phyloP scores from a whole-genome alignment of 2,329 filamentous ascomycete species.

The Fusarium succisae region DNA sequence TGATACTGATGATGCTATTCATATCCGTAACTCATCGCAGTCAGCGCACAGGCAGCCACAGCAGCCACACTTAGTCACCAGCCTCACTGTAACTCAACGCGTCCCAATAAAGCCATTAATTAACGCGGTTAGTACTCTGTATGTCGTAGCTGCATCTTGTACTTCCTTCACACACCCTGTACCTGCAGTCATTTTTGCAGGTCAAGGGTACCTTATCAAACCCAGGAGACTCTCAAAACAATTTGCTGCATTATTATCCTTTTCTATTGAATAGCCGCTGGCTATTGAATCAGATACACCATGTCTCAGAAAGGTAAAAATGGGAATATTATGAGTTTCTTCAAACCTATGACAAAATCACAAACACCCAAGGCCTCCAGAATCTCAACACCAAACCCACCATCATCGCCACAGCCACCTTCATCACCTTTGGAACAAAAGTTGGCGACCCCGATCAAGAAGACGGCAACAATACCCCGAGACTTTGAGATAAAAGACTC shows the following conservation, averaged over 20 bases:
- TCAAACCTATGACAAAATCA: conserved; percentile 45
- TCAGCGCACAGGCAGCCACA: not conserved
- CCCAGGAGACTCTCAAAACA: not conserved
- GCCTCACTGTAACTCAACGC: conserved; percentile 9
- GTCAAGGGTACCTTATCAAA: not conserved
- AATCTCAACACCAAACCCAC: conserved; percentile 8
- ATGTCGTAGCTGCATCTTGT: conserved; percentile 2
- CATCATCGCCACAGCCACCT: conserved; percentile 35
- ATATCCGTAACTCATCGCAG: not conserved
- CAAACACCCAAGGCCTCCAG: conserved; percentile 13
- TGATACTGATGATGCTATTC: not conserved
- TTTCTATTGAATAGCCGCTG: not conserved
- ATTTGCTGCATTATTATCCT: not conserved
- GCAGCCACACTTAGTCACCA: conserved; percentile 13
- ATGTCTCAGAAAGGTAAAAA: conserved; percentile 44
- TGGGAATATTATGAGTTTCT: conserved; percentile 52
- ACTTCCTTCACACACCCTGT: conserved; percentile 12
- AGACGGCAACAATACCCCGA: conserved; percentile 49
- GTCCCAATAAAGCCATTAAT: conserved; percentile 27
- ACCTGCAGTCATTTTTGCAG: not conserved
- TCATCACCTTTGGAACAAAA: conserved; percentile 42
- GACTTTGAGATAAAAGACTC: conserved; percentile 73
- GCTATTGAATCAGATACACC: not conserved
- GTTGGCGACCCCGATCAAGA: conserved; percentile 38
- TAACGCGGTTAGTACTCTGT: conserved; percentile 15